Percentiles rank a stretch among this genome's conserved stretches.
Conservation (phyloP, 1,139 yeast genomes). For the Geotrichum siamense region DNA sequence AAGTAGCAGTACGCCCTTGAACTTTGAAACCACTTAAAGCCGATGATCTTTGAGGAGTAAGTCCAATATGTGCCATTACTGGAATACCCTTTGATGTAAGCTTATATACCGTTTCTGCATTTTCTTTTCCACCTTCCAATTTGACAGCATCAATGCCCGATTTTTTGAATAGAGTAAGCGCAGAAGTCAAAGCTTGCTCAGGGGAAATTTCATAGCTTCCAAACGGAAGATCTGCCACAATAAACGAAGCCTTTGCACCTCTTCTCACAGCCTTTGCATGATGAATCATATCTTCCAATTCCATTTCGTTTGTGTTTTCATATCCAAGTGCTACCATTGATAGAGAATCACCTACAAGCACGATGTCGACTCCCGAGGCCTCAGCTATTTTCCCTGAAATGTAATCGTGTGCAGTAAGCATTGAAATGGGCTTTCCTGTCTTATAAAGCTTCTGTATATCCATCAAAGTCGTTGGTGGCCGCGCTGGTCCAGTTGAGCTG, state of each 20-base stretch:
- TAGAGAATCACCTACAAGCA: slow-evolving; percentile 83
- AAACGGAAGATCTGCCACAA: slow-evolving; percentile 86
- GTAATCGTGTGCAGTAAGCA: slow-evolving; percentile 77
- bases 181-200: slow-evolving; percentile 57
- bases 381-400: slow-evolving; percentile 72
- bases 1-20: slow-evolving; percentile 58
- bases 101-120: slow-evolving; percentile 43
- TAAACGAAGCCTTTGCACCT: slow-evolving; percentile 56
- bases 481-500: not conserved
- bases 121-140: slow-evolving; percentile 73
- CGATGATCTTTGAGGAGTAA: slow-evolving; percentile 83
- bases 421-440: slow-evolving; percentile 50
- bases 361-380: slow-evolving; percentile 57
- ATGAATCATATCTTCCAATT: slow-evolving; percentile 63
- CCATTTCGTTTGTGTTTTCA: slow-evolving; percentile 64
- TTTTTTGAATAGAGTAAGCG: slow-evolving; percentile 53
- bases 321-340: slow-evolving; percentile 90
- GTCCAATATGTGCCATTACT: slow-evolving; percentile 85
- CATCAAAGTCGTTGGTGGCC: slow-evolving; percentile 32
- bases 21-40: slow-evolving; percentile 79
- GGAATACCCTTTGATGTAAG: slow-evolving; percentile 71
- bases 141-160: slow-evolving; percentile 73
- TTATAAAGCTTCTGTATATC: slow-evolving; percentile 43
- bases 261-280: slow-evolving; percentile 71
- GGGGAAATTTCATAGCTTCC: slow-evolving; percentile 70